Conservation (phyloP, 345 rosid species). For the Barbarea vulgaris region DNA sequence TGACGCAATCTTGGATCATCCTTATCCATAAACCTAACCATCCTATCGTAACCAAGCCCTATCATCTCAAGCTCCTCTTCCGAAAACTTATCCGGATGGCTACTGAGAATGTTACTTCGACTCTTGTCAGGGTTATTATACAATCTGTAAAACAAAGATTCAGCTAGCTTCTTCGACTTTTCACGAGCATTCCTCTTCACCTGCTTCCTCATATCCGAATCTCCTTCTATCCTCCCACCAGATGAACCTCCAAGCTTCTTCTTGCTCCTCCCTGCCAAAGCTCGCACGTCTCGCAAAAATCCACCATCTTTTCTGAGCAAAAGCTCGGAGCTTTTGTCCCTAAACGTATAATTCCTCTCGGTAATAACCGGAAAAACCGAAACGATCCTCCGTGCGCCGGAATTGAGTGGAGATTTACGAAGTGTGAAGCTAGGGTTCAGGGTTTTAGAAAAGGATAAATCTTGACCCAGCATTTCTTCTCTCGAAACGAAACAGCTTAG, state of each 20-base stretch:
- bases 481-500: neutral
- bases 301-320: constrained; percentile 38
- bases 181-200: constrained; percentile 51
- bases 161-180: constrained; percentile 53
- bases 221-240: constrained; percentile 63
- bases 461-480: constrained; percentile 48
- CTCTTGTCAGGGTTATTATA: constrained; percentile 54
- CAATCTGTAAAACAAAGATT: constrained; percentile 65
- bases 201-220: constrained; percentile 50
- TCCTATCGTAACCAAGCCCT: constrained; percentile 87
- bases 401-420: constrained; percentile 34
- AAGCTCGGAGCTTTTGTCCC: constrained; percentile 28
- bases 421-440: constrained; percentile 54
- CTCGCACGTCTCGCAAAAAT: constrained; percentile 51
- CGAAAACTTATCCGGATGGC: constrained; percentile 74
- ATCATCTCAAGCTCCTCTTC: constrained; percentile 80
- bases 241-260: constrained; percentile 66
- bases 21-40: constrained; percentile 89
- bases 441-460: constrained; percentile 71
- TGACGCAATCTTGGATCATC: constrained; percentile 87
- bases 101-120: constrained; percentile 49
- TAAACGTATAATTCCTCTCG: constrained; percentile 11
- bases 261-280: constrained; percentile 87
- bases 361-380: constrained; percentile 20
- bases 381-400: constrained; percentile 22